These are phyloP conservation scores for Hypoxylon sp. DNA, from an alignment of 2,329 filamentous ascomycete genomes.

Conservation along the genomic window DNA sequence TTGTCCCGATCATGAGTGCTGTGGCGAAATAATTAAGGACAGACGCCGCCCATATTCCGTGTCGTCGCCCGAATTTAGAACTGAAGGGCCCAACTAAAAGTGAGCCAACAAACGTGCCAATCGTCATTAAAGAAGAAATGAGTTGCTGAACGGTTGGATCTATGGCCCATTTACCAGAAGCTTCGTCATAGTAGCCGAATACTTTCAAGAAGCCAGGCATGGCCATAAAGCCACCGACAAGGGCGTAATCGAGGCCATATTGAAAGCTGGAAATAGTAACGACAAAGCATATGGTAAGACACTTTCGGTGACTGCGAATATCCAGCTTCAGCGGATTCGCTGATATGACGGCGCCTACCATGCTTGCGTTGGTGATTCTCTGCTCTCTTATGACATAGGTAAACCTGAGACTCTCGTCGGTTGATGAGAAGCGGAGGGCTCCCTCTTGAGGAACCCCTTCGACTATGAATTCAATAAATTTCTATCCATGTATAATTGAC, in stretches of 20 bases:
- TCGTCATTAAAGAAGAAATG: constrained; percentile 56
- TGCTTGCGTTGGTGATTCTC: constrained; percentile 17
- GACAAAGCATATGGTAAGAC: constrained; percentile 52
- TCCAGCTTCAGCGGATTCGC: constrained; percentile 53
- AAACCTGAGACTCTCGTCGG: constrained; percentile 6
- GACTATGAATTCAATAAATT: neutral
- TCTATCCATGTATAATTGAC: neutral
- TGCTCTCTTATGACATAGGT: constrained; percentile 4
- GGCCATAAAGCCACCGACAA: constrained; percentile 56
- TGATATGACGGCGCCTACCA: constrained; percentile 46
- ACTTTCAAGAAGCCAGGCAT: constrained; percentile 57
- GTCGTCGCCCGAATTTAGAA: constrained; percentile 49
- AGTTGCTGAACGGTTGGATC: constrained; percentile 57
- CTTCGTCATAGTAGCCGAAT: constrained; percentile 54
- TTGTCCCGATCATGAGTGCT: constrained; percentile 53
- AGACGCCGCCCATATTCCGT: constrained; percentile 52
- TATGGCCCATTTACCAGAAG: constrained; percentile 51
- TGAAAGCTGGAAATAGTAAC: constrained; percentile 55
- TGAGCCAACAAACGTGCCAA: constrained; percentile 55
- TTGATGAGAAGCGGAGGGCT: neutral
- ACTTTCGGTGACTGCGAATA: constrained; percentile 52
- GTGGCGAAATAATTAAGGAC: constrained; percentile 52
- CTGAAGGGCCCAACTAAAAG: constrained; percentile 54
- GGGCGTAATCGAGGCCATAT: constrained; percentile 56
- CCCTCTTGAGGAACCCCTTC: constrained; percentile 12